phyloP scores from a whole-genome alignment of 306 rosid species.

The Glycine latifolia region DNA sequence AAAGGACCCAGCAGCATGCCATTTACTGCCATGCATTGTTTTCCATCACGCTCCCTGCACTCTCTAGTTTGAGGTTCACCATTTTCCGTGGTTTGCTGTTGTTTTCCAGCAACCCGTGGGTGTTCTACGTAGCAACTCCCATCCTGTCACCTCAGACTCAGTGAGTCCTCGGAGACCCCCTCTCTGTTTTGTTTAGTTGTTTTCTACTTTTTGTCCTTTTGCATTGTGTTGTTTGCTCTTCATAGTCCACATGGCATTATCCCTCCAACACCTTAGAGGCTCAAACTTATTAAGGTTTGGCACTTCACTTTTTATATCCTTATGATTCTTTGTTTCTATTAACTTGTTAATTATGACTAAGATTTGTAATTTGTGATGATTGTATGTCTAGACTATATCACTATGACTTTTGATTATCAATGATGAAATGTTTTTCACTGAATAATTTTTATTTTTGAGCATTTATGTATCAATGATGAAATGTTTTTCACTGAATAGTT shows the following conservation, averaged over 20 bases:
- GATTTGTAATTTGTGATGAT: neutral
- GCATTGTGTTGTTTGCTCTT: neutral
- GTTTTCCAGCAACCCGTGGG: no score
- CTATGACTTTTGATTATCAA: neutral
- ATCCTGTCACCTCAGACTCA: no score
- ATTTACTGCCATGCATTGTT: no score
- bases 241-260: no score
- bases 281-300: neutral
- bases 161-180: no score
- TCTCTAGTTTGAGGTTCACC: no score
- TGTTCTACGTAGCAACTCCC: no score
- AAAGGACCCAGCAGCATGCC: no score
- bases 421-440: neutral
- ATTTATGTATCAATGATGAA: neutral
- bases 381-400: neutral
- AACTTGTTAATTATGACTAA: slow-evolving; percentile 14
- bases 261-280: neutral
- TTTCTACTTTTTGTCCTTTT: no score
- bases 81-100: no score
- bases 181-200: no score
- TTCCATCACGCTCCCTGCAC: no score
- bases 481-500: neutral
- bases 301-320: neutral
- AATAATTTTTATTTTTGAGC: neutral
- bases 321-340: neutral